phyloP scores from a whole-genome alignment of 148 eudicot genomes.

The Pouteria glomerata region DNA sequence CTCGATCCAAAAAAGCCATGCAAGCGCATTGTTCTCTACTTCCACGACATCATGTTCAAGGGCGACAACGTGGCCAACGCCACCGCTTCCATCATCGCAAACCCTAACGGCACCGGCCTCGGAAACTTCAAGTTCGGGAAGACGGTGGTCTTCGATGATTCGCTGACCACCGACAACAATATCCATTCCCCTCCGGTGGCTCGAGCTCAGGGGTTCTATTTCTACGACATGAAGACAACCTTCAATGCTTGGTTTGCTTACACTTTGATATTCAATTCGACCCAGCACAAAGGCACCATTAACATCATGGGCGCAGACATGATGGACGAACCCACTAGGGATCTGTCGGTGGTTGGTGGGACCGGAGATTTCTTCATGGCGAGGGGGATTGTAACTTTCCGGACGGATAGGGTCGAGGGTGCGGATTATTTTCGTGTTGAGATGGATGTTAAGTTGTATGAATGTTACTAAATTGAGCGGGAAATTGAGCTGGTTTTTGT shows the following conservation, averaged over 20 bases:
- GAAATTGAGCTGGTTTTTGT: no score
- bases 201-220: conserved; percentile 39
- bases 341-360: conserved; percentile 43
- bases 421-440: conserved; percentile 28
- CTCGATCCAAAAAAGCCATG: conserved; percentile 17
- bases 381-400: conserved; percentile 30
- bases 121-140: conserved; percentile 24
- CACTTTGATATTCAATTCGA: conserved; percentile 27
- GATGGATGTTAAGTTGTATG: conserved; percentile 42
- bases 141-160: conserved; percentile 37
- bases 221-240: conserved; percentile 30
- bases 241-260: conserved; percentile 39
- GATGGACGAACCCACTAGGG: conserved; percentile 24
- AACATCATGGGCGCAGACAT: conserved; percentile 36
- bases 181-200: conserved; percentile 28
- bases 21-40: conserved; percentile 24
- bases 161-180: conserved; percentile 24
- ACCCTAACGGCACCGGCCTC: conserved; percentile 13
- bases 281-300: conserved; percentile 25
- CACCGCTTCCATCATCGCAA: conserved; percentile 19
- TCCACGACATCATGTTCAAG: conserved; percentile 28
- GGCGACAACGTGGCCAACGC: conserved; percentile 25
- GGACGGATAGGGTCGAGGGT: conserved; percentile 24
- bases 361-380: conserved; percentile 48
- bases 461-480: conserved; percentile 12